Base-by-base conservation (phyloP, 495 filamentous ascomycete species). In the Xeromyces bisporus region DNA sequence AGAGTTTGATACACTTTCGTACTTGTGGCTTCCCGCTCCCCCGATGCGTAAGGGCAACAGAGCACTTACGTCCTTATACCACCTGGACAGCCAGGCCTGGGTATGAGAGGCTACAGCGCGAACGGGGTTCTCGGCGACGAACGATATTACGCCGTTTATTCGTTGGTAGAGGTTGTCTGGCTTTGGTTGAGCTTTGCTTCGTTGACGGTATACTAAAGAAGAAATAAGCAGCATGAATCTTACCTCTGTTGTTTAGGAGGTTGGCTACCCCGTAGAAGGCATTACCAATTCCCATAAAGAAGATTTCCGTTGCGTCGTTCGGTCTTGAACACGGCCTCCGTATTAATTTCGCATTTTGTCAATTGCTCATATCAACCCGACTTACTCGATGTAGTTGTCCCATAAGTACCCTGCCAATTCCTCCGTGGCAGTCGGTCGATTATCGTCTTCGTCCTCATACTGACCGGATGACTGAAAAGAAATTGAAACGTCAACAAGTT, bases 371-470 rank as follows among this genome's bases (percentile, higher is more conserved):
- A n/a, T 7, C 14, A 7, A 11, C 33, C 23, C 8, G n/a, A 33
- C 58, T 41, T 59, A 74, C 66, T 92, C 80, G 20, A 97, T 78
- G 41, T 93, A 93, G 44, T 97, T 97, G 41, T 96, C 87, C 91
- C 91, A 97, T 18, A 97, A 50, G 43, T 92, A 96, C 32, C 68
- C 71, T 11, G 83, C 76, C 6, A 96, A 54, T 38, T 89, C 79
- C 33, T 77, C 68, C 0, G 75, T 75, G 25, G 74, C 69, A 25
- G 47, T 54, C 2, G 57, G 48, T 6, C 59, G 53, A 21, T 53
- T 51, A 15, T 45, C 46, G 28, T 62, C 56, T 10, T 61, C 53
- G 1, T 63, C 56, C 32, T 71, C 46, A 31, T 54, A 56, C 36
- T 46, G 44, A 8, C 40, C 45, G 21, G 48, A 38, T 9, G 41